Conservation (phyloP, 768 basidiomycete genomes). For the Tephrocybe sp. region DNA sequence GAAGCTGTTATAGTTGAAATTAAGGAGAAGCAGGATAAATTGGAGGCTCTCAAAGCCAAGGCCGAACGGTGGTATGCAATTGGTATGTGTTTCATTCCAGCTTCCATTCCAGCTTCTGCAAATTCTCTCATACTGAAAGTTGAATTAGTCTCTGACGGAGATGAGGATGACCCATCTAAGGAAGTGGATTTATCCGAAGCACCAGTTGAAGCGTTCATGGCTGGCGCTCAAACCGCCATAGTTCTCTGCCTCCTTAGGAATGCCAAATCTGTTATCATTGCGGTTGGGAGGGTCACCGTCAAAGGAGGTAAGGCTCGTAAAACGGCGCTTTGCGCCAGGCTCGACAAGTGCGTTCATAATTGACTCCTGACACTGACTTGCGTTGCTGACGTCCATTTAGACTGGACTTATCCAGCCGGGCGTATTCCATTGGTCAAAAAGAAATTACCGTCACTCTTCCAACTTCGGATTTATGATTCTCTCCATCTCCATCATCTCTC, state of each 20-base stretch:
- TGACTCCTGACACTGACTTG: neutral
- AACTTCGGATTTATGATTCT: neutral
- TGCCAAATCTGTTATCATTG: neutral
- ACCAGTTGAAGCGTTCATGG: neutral
- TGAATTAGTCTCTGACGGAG: neutral
- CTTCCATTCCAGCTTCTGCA: too few relatives aligned
- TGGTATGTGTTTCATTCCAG: constrained; percentile 2
- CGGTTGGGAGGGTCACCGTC: neutral
- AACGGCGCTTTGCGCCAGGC: neutral
- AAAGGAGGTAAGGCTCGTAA: constrained; percentile 1
- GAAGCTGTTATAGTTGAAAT: neutral
- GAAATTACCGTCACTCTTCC: constrained; percentile 2
- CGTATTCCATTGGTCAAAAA: neutral
- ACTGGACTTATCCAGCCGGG: neutral
- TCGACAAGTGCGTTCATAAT: constrained; percentile 7
- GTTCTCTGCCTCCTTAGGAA: constrained; percentile 7
- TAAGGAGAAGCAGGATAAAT: constrained; percentile 3
- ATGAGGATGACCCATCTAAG: neutral
- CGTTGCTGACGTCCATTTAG: neutral
- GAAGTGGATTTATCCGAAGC: neutral
- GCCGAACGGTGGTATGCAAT: constrained; percentile 8
- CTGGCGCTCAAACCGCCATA: neutral
- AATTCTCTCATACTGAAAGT: neutral
- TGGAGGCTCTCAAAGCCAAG: constrained; percentile 3
- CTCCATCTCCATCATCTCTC: neutral